Conservation (phyloP, 371 early-diverging fungal species). For the Mortierella polycephala region DNA sequence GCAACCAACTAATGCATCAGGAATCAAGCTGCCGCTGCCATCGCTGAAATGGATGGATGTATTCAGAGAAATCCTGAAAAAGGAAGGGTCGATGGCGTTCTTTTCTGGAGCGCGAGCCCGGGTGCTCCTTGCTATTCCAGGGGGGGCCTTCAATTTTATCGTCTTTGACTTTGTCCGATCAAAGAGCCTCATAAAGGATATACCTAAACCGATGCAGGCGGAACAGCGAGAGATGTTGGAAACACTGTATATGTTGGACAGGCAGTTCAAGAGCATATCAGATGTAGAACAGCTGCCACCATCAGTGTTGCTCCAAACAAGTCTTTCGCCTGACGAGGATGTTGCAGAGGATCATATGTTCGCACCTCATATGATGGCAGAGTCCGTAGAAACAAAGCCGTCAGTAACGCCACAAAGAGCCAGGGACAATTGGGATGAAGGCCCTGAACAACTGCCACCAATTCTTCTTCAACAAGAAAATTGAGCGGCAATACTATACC, state of each 20-base stretch:
- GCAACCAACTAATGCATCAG: constrained; percentile 35
- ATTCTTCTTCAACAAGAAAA: constrained; percentile 15
- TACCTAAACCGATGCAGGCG: constrained; percentile 6
- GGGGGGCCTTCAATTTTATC: constrained; percentile 50
- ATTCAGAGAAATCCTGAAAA: constrained; percentile 34
- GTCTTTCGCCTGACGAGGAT: not conserved
- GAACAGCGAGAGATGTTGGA: constrained; percentile 21
- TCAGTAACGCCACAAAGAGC: not conserved
- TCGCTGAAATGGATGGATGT: constrained; percentile 35
- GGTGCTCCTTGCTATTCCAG: constrained; percentile 37
- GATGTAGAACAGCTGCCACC: not conserved
- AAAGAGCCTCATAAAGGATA: constrained; percentile 28
- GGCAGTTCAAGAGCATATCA: constrained; percentile 12
- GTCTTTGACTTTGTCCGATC: constrained; percentile 49
- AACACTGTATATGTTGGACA: constrained; percentile 25
- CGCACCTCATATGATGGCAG: not conserved
- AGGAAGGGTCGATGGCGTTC: constrained; percentile 43
- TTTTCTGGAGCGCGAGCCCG: constrained; percentile 40
- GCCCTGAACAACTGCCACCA: constrained; percentile 9
- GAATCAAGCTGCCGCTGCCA: constrained; percentile 35
- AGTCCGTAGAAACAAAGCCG: not conserved
- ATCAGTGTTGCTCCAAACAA: constrained; percentile 2
- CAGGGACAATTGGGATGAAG: not conserved
- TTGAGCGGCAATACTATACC: not conserved
- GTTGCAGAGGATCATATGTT: constrained; percentile 1